Base-by-base conservation (phyloP, 345 rosid genomes). In the Viola odorata region DNA sequence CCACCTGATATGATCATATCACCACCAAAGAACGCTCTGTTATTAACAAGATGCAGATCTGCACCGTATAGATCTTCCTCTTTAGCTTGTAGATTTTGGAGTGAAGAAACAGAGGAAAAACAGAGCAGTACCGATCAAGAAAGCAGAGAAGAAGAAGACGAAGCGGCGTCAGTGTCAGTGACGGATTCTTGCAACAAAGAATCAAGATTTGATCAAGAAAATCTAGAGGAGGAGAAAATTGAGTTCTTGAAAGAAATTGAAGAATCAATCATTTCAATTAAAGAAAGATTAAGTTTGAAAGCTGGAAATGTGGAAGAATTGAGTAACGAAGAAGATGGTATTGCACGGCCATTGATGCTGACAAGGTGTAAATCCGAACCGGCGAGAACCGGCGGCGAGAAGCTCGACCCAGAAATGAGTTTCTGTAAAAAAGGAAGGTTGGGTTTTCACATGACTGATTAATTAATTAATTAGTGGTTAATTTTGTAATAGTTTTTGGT, bases 321-420 rank as follows among this genome's bases (percentile, higher is more conserved):
- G 10, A 40, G 60, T 53, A 63, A 74, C 41, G 66, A 49, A 80
- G 73, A 70, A 16, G 61, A 15, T 45, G 67, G 37, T 12, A 44
- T 37, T 41, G 57, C 58, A 17, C 57, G 61, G 55, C 74, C 88
- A 48, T 12, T 70, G 67, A 62, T 81, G 12, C 91, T 91, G 56
- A 82, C 80, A 40, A 76, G 98, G 60, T 81, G 96, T 75, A 89
- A 91, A 56, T 89, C 98, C 12, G 98, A 84, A 65, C 96, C 98
- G 73, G 85, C 92, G 45, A 84, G 89, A 72, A 79, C 72, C 41
- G 87, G 75, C 9, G 82, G 75, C 9, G 82, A 74, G 70, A 81
- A 74, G 66, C 81, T 84, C 23, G 77, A 80, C 54, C 80, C 78
- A 37, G 83, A 82, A 53, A 41, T 69, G 61, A 65, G 53, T 70